These are phyloP conservation scores for Byssochlamys sp. DNA, from an alignment of 2,329 filamentous ascomycete species.

Conservation along the genomic window DNA sequence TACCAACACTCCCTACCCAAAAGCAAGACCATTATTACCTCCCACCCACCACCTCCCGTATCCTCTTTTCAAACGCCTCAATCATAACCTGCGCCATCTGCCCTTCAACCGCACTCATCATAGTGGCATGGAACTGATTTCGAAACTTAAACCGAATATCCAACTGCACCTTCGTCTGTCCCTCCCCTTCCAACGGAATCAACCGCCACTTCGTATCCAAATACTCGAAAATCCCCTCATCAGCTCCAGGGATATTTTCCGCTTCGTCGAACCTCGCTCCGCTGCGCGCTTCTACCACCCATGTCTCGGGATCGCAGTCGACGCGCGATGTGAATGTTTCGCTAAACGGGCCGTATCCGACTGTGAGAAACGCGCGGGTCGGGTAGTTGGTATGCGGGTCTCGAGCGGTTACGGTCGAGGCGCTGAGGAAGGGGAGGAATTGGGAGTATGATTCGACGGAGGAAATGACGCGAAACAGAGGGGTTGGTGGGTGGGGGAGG, in stretches of 20 bases:
- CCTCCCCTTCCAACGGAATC: conserved; percentile 22
- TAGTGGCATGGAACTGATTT: conserved; percentile 75
- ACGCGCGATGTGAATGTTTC: conserved; percentile 76
- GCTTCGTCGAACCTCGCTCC: conserved; percentile 48
- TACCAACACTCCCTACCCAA: neutral
- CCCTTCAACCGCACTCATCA: conserved; percentile 72
- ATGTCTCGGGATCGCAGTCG: conserved; percentile 59
- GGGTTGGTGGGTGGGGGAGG: conserved; percentile 61
- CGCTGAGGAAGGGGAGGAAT: conserved; percentile 87
- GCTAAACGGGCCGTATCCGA: conserved; percentile 75
- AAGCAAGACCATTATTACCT: neutral
- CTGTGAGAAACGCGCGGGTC: conserved; percentile 63
- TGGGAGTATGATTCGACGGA: conserved; percentile 73
- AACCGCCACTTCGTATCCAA: conserved; percentile 37
- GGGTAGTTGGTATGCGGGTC: conserved; percentile 49
- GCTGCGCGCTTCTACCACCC: conserved; percentile 61
- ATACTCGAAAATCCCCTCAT: conserved; percentile 38
- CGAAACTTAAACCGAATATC: conserved; percentile 72
- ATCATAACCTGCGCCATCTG: conserved; percentile 84
- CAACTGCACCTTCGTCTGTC: conserved; percentile 61
- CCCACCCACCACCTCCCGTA: conserved; percentile 47
- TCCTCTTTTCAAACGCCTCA: conserved; percentile 79
- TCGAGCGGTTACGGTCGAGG: conserved; percentile 67
- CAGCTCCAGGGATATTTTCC: conserved; percentile 46
- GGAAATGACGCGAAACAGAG: conserved; percentile 76